These are phyloP conservation scores for Chaetomiaceae sp. DNA, from an alignment of 2,329 filamentous ascomycete genomes.

Conservation along the genomic window DNA sequence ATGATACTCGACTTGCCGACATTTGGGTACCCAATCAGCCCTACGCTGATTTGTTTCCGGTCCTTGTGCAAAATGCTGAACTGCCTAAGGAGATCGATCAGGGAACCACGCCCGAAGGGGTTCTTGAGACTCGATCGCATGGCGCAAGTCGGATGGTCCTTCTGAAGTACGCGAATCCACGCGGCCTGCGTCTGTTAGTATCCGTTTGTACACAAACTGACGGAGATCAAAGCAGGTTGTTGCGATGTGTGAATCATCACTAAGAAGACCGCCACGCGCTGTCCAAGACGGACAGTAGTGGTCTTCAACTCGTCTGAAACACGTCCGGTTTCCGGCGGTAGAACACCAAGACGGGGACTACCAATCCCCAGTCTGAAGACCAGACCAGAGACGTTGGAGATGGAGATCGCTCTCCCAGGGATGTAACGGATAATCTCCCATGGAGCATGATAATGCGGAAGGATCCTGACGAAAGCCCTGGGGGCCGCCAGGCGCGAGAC, in stretches of 20 bases:
- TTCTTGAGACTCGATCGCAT: slow-evolving; percentile 95
- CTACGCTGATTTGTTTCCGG: slow-evolving; percentile 90
- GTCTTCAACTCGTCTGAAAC: slow-evolving; percentile 98
- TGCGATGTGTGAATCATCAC: slow-evolving; percentile 83
- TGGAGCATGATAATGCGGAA: slow-evolving; percentile 51
- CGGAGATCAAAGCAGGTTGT: slow-evolving; percentile 23
- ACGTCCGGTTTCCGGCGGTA: slow-evolving; percentile 67
- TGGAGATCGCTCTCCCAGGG: slow-evolving; percentile 85
- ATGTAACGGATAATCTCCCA: slow-evolving; percentile 95
- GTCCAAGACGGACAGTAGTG: slow-evolving; percentile 54
- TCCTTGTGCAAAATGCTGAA: slow-evolving; percentile 86
- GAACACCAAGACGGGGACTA: slow-evolving; percentile 80
- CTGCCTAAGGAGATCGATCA: slow-evolving; percentile 87
- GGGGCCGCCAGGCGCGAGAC: slow-evolving; percentile 29
- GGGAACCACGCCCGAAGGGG: slow-evolving; percentile 89
- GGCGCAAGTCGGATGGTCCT: slow-evolving; percentile 87
- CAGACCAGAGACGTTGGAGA: slow-evolving; percentile 60
- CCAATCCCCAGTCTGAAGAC: slow-evolving; percentile 59
- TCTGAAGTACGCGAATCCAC: slow-evolving; percentile 85
- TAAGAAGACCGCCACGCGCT: slow-evolving; percentile 84
- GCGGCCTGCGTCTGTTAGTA: slow-evolving; percentile 59
- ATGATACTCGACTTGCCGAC: slow-evolving; percentile 96
- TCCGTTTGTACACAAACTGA: slow-evolving; percentile 17
- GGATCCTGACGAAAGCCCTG: slow-evolving; percentile 78
- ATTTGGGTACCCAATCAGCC: slow-evolving; percentile 73